Evolutionary conservation across 2,329 filamentous ascomycete genomes (phyloP).

Genomic region (Hymenoscyphus repandus): DNA sequence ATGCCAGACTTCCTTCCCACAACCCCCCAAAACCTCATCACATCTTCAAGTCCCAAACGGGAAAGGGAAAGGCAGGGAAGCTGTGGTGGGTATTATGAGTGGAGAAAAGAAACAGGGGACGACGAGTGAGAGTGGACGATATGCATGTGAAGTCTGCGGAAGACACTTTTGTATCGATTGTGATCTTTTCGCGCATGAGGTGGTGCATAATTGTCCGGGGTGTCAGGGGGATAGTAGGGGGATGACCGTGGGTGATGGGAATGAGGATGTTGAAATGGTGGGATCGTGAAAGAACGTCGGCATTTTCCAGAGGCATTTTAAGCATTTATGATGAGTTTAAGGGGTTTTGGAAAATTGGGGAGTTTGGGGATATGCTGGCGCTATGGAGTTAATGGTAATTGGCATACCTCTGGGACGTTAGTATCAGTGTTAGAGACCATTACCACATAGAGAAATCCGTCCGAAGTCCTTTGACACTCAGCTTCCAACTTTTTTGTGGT

Average conservation of each 20-base stretch:
- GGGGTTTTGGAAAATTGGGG: too few relatives aligned
- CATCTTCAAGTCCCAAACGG: not conserved
- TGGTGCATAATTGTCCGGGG: constrained; percentile 92
- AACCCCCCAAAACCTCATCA: constrained; percentile 12
- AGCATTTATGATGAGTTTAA: too few relatives aligned
- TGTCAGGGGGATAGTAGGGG: constrained; percentile 43
- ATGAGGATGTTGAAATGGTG: not conserved
- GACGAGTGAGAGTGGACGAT: constrained; percentile 80
- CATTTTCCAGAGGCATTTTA: too few relatives aligned
- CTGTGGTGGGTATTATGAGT: not conserved
- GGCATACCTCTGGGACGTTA: too few relatives aligned
- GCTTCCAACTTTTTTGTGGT: too few relatives aligned
- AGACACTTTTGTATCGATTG: constrained; percentile 98
- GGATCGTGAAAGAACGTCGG: not conserved
- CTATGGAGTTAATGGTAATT: too few relatives aligned
- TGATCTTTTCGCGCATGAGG: constrained; percentile 90
- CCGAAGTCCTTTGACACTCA: too few relatives aligned
- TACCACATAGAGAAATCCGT: too few relatives aligned
- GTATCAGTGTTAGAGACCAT: too few relatives aligned
- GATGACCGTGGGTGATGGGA: constrained; percentile 2
- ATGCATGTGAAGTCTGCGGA: constrained; percentile 80
- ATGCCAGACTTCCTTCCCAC: constrained; percentile 70
- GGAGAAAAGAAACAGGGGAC: constrained; percentile 44
- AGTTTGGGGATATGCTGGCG: too few relatives aligned
- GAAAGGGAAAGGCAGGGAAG: not conserved